phyloP scores from a whole-genome alignment of 805 yeast species.

The Candida stauntonica region DNA sequence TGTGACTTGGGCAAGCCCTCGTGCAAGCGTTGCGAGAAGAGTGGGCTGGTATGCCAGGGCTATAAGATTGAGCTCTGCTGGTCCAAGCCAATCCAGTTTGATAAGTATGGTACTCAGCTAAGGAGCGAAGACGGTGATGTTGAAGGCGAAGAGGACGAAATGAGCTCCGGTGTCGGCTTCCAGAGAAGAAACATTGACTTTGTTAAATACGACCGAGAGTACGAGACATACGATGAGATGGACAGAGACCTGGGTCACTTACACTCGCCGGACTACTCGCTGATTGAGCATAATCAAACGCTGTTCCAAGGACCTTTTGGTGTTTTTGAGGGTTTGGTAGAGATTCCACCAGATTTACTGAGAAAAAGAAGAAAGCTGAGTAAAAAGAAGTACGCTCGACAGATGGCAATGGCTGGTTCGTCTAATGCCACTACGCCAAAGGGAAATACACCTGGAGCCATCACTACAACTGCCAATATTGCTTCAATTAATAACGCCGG shows the following conservation, averaged over 20 bases:
- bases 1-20: constrained; percentile 72
- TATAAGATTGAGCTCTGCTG: constrained; percentile 79
- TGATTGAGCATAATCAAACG: constrained; percentile 41
- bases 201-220: constrained; percentile 65
- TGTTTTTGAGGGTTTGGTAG: constrained; percentile 51
- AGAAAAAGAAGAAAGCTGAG: constrained; percentile 24
- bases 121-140: constrained; percentile 14
- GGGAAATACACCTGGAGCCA: neutral
- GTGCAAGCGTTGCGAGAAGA: constrained; percentile 66
- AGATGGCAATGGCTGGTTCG: constrained; percentile 7
- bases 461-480: too few species aligned
- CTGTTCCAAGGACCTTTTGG: constrained; percentile 76
- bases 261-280: constrained; percentile 43
- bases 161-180: too few species aligned
- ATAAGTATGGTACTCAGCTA: constrained; percentile 40
- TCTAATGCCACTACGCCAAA: neutral
- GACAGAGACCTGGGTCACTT: constrained; percentile 61
- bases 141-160: constrained; percentile 23
- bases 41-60: constrained; percentile 72
- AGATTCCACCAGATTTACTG: constrained; percentile 20
- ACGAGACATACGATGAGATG: constrained; percentile 77
- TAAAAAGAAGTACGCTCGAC: constrained; percentile 22
- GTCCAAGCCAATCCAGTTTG: constrained; percentile 52
- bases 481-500: too few species aligned
- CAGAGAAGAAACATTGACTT: constrained; percentile 71